Evolutionary conservation across 345 rosid genomes (phyloP), one percentile per base, ranked within the genome.

Genomic region (Eucalyptus pauciflora): DNA sequence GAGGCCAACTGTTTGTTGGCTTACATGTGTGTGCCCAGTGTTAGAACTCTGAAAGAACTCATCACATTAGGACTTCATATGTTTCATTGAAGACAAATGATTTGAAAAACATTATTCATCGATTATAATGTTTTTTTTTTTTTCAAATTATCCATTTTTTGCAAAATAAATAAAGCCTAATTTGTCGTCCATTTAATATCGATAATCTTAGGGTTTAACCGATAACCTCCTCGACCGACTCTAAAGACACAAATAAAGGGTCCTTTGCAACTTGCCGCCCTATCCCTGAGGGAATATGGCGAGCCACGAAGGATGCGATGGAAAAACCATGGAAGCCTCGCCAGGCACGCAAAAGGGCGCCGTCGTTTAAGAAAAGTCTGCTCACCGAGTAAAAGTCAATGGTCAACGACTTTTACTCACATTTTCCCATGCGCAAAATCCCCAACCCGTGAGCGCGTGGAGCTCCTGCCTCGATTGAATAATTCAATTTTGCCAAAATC

Each of bases 1-100:
- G 16, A 27, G 33, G 69, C 16, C 33, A 13, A 60, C 1, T 2
- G 7, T 60, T 2, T 60, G 7, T 27, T 27, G 13, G 8, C 7
- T 62, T 29, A 62, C 33, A 6, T 8, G 24, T 17, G 22, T 0
- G 12, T 20, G 13, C 10, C 22, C 13, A 9, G 0, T 17, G 11
- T 8, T 69, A 16, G 8, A 31, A 67, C 43, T 69, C 3, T 31
- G 2, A 33, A 69, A 33, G 45, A 69, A 69, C 45, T 62, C 80
- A 18, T 69, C 25, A 37, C 46, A 12, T 29, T 29, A 29, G 71
- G 18, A 3, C 18, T 14, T 29, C 37, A n/a, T 29, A 9, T 0
- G 2, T 24, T 56, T 24, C 1, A 24, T 2, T 24, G 13, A 56
- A 2, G 29, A 56, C 24, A 5, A 24, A 8, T 24, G 5, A 22